These are phyloP conservation scores for Metschnikowia kofuensis DNA, from an alignment of 805 yeast species.

Conservation along the genomic window DNA sequence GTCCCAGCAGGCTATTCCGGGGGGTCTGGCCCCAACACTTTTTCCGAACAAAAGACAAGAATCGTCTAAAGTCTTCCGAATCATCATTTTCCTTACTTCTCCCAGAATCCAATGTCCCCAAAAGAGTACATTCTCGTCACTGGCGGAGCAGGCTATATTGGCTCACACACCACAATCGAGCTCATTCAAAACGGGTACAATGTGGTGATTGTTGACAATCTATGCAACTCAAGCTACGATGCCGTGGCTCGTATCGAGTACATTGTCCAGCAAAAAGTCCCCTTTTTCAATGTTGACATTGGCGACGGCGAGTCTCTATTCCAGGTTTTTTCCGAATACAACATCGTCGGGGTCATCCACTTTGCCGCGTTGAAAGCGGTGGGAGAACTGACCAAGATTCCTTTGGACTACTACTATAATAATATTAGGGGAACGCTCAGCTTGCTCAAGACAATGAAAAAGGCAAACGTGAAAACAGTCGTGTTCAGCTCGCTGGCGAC, in stretches of 20 bases:
- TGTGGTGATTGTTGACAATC: conserved; percentile 72
- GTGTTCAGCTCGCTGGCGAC: conserved; percentile 82
- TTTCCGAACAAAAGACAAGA: not conserved
- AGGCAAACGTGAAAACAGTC: conserved; percentile 45
- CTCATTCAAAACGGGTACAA: conserved; percentile 59
- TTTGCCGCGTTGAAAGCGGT: conserved; percentile 85
- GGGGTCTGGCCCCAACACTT: not conserved
- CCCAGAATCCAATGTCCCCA: conserved; percentile 3
- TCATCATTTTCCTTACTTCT: not conserved
- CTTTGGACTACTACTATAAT: conserved; percentile 64
- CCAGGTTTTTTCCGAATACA: conserved; percentile 46
- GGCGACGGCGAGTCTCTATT: conserved; percentile 46
- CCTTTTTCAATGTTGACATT: conserved; percentile 58
- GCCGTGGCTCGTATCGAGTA: conserved; percentile 61
- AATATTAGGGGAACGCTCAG: conserved; percentile 65
- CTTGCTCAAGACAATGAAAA: conserved; percentile 52
- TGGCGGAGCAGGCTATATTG: conserved; percentile 87
- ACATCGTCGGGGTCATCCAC: conserved; percentile 63
- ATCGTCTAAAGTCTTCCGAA: not conserved
- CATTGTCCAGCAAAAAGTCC: conserved; percentile 47
- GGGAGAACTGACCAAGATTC: conserved; percentile 69
- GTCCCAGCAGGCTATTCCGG: not conserved
- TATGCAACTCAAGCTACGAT: conserved; percentile 63
- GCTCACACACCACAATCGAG: conserved; percentile 74
- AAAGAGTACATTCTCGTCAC: conserved; percentile 57